Evolutionary conservation across 2,329 filamentous ascomycete genomes (phyloP).

Genomic region (Endothia cerciana): DNA sequence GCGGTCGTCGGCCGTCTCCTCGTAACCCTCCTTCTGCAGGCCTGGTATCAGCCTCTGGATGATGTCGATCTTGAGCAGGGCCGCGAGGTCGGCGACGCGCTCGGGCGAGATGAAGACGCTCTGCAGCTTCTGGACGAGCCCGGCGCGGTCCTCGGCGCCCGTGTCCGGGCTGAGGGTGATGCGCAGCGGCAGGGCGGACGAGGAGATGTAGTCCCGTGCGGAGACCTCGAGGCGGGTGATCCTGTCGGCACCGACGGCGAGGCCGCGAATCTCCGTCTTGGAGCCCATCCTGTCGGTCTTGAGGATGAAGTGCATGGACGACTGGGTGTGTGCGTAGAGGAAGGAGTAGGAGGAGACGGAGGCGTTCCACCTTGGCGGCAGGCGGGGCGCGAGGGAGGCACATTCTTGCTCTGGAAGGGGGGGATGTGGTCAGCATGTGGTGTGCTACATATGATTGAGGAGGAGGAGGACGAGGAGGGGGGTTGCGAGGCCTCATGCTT

Average conservation of each 20-base stretch:
- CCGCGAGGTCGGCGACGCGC: constrained; percentile 69
- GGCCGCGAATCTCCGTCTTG: constrained; percentile 81
- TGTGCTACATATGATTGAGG: constrained; percentile 18
- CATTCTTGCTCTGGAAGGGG: constrained; percentile 56
- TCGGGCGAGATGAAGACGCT: constrained; percentile 75
- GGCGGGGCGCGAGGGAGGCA: constrained; percentile 59
- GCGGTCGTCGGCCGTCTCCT: constrained; percentile 56
- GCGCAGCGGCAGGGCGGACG: constrained; percentile 58
- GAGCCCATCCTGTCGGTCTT: constrained; percentile 81
- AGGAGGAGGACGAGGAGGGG: background rate
- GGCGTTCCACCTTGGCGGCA: constrained; percentile 82
- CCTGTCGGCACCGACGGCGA: constrained; percentile 79
- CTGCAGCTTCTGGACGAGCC: constrained; percentile 53
- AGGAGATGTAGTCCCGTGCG: constrained; percentile 74
- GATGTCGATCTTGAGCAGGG: constrained; percentile 75
- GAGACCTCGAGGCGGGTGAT: constrained; percentile 78
- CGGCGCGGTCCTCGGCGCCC: constrained; percentile 51
- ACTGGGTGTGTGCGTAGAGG: constrained; percentile 84
- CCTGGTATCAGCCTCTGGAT: constrained; percentile 83
- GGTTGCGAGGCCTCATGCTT: constrained; percentile 32
- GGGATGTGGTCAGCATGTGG: background rate
- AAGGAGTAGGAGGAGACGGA: constrained; percentile 75
- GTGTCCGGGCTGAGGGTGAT: constrained; percentile 52
- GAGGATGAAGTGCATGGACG: constrained; percentile 80
- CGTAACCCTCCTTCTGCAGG: constrained; percentile 77